These are phyloP conservation scores for Aeschynomene evenia DNA, from an alignment of 306 rosid genomes.

Conservation along the genomic window DNA sequence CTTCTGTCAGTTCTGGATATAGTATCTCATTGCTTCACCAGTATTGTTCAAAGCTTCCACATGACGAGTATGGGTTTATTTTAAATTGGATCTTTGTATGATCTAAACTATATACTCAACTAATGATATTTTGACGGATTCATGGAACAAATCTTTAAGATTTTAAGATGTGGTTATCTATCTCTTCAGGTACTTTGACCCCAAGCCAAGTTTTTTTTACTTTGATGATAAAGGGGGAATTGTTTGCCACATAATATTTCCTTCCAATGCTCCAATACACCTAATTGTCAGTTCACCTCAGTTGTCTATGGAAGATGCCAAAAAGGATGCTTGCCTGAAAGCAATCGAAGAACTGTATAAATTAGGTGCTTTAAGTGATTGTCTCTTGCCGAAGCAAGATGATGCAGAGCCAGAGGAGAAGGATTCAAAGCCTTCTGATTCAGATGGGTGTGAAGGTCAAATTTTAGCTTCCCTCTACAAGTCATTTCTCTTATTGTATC, in stretches of 20 bases:
- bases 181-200: slow-evolving; percentile 74
- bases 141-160: slow-evolving; percentile 17
- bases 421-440: slow-evolving; percentile 50
- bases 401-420: slow-evolving; percentile 40
- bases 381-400: slow-evolving; percentile 67
- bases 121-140: background rate
- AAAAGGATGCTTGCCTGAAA: slow-evolving; percentile 76
- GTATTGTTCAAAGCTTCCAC: slow-evolving; percentile 89
- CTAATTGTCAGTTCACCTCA: slow-evolving; percentile 59
- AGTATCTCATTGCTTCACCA: slow-evolving; percentile 80
- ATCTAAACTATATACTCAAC: slow-evolving; percentile 23
- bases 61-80: slow-evolving; percentile 70
- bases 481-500: slow-evolving; percentile 33
- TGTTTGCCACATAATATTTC: slow-evolving; percentile 67
- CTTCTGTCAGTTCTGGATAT: slow-evolving; percentile 66
- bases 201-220: slow-evolving; percentile 70
- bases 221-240: slow-evolving; percentile 73
- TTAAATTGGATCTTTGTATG: slow-evolving; percentile 27
- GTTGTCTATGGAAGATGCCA: slow-evolving; percentile 68
- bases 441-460: slow-evolving; percentile 64
- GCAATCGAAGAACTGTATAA: slow-evolving; percentile 88
- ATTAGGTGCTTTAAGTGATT: slow-evolving; percentile 71
- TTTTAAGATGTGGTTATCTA: slow-evolving; percentile 26
- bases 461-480: slow-evolving; percentile 22
- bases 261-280: slow-evolving; percentile 80